These are phyloP conservation scores for Triticum dicoccoides DNA, from an alignment of 176 grass and related monocot species.

Conservation along the genomic window DNA sequence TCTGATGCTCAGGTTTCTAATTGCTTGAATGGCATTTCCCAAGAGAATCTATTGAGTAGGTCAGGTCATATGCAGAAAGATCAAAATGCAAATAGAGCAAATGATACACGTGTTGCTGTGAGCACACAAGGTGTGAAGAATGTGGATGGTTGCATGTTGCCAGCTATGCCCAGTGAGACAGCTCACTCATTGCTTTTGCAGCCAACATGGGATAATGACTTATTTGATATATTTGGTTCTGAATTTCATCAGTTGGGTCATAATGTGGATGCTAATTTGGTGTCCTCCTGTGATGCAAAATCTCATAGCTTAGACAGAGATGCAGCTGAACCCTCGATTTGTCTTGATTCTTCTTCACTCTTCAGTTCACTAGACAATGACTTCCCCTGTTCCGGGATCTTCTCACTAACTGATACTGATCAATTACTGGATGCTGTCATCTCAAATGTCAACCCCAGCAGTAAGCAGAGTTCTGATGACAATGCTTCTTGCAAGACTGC, in stretches of 20 bases:
- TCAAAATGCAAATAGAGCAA: conserved; percentile 28
- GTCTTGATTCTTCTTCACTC: conserved; percentile 29
- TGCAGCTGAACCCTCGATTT: conserved; percentile 35
- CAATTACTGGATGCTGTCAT: conserved; percentile 83
- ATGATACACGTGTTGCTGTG: conserved; percentile 28
- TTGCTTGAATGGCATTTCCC: conserved; percentile 30
- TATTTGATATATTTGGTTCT: conserved; percentile 61
- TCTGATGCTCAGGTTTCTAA: conserved; percentile 37
- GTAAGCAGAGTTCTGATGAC: conserved; percentile 55
- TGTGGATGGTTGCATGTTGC: conserved; percentile 11
- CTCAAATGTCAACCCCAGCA: conserved; percentile 52
- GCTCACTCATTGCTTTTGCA: conserved; percentile 36
- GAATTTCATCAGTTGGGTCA: conserved; percentile 44
- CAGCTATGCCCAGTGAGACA: conserved; percentile 17
- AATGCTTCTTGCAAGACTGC: conserved; percentile 61
- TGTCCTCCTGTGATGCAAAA: conserved; percentile 34
- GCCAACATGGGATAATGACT: conserved; percentile 46
- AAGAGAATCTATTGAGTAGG: conserved; percentile 34
- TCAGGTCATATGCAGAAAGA: conserved; percentile 21
- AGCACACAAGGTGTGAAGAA: conserved; percentile 22
- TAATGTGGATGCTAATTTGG: conserved; percentile 42
- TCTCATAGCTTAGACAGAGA: conserved; percentile 41
- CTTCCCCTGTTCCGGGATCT: conserved; percentile 41
- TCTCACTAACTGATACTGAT: conserved; percentile 56
- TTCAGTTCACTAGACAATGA: conserved; percentile 50